Conservation (phyloP, 495 filamentous ascomycete genomes). For the Xylona heveae region DNA sequence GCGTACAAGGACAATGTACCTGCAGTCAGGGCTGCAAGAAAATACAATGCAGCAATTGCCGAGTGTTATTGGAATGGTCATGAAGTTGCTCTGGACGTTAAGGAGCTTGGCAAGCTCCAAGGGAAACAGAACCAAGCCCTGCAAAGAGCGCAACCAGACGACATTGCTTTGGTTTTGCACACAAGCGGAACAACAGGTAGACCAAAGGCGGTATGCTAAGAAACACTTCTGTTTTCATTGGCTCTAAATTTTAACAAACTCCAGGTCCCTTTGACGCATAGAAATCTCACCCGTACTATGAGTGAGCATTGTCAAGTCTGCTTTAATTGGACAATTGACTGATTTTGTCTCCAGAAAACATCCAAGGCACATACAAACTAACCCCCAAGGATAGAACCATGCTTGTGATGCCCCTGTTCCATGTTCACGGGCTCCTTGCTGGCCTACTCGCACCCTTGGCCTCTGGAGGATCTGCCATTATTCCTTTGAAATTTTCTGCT, state of each 20-base stretch:
- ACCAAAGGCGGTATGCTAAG: conserved; percentile 43
- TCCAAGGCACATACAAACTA: conserved; percentile 50
- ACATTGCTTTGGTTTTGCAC: conserved; percentile 41
- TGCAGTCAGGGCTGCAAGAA: conserved; percentile 50
- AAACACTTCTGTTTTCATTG: background rate
- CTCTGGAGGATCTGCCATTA: conserved; percentile 51
- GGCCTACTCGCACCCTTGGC: conserved; percentile 54
- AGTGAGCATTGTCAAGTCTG: conserved; percentile 19
- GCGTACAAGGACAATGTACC: conserved; percentile 37
- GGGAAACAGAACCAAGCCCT: conserved; percentile 26
- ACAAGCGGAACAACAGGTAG: conserved; percentile 64
- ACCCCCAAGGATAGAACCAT: conserved; percentile 47
- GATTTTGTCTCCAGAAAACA: conserved; percentile 31
- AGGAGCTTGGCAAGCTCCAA: conserved; percentile 43
- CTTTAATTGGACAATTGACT: background rate
- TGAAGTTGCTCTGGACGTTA: conserved; percentile 54
- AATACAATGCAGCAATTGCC: conserved; percentile 56
- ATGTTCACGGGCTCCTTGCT: conserved; percentile 69
- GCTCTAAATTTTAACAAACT: background rate
- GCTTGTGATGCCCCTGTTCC: conserved; percentile 83
- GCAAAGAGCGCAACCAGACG: conserved; percentile 31
- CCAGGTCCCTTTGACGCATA: conserved; percentile 54
- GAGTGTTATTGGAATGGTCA: conserved; percentile 54
- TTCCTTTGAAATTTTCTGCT: conserved; percentile 60
- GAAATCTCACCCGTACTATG: conserved; percentile 57